Base-by-base conservation (phyloP, 495 filamentous ascomycete genomes). In the Podospora pseudocomata region DNA sequence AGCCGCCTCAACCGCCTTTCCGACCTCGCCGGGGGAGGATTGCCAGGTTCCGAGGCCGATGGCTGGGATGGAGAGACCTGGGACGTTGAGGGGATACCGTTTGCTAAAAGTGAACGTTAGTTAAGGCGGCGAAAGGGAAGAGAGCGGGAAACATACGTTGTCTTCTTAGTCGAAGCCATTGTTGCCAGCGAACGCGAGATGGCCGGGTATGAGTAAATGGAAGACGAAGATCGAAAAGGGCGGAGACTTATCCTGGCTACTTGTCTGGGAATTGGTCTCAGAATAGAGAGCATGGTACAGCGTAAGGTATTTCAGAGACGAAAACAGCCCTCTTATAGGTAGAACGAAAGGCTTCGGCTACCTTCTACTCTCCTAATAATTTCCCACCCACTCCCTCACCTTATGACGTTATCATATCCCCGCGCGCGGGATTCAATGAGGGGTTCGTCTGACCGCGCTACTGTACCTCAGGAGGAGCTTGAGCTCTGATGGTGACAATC, bases 11-110 rank as follows among this genome's bases (percentile, higher is more conserved):
- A 96, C 93, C 54, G 92, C 91, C 57, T 69, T 74, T 60, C 72
- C 75, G 3, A 81, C 79, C 67, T 75, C 87, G 81, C 76, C 79
- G 62, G 75, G 80, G 70, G 70, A 65, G 59, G 76, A 92, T 71
- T 93, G 91, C 92, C 91, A 96, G 1, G 92, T 95, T 15, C 92
- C 92, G 39, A 95, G 86, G 68, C 92, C 92, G 68, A 94, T 79
- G 65, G 89, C 90, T 26, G 92, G 93, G 71, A 96, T 94, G 78
- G 88, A 86, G 77, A 80, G 86, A 34, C 91, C 91, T 27, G 90
- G 91, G 5, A 49, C 39, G 82, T 93, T 93, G 72, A 94, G 90
- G 73, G 87, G 91, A 80, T 85, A 90, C 30, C 30, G 30, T 32
- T 32, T 32, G 30, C 30, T 32, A 32, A 23, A 23, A 23, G 23